These are phyloP conservation scores for Phytopythium chamaehyphon DNA, from an alignment of 352 stramenopile genomes.

Conservation along the genomic window DNA sequence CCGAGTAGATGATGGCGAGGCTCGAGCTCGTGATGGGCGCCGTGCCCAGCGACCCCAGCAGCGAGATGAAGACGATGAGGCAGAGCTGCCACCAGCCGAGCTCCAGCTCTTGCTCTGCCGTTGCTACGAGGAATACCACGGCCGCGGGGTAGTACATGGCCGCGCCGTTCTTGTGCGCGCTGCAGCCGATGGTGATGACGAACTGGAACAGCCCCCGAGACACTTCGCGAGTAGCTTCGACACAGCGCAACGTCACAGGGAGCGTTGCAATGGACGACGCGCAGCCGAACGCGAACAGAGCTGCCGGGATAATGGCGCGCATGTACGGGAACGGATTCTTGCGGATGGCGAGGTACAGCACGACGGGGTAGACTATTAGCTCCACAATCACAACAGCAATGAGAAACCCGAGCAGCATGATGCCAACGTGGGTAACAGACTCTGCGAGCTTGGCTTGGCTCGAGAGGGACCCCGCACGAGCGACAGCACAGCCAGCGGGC, in stretches of 20 bases:
- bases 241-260: conserved; percentile 60
- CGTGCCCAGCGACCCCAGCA: conserved; percentile 55
- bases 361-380: conserved; percentile 46
- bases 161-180: conserved; percentile 73
- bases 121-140: conserved; percentile 66
- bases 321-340: conserved; percentile 61
- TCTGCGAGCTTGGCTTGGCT: conserved; percentile 38
- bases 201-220: conserved; percentile 56
- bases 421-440: conserved; percentile 42
- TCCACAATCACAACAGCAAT: conserved; percentile 43
- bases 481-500: conserved; percentile 58
- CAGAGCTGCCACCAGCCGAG: conserved; percentile 44
- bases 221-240: conserved; percentile 55
- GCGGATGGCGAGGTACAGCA: conserved; percentile 36
- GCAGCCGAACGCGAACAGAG: conserved; percentile 63
- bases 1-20: conserved; percentile 72
- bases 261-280: conserved; percentile 66
- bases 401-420: conserved; percentile 54
- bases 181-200: conserved; percentile 66
- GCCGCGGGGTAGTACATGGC: conserved; percentile 69
- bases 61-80: conserved; percentile 56
- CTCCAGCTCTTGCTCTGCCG: conserved; percentile 26
- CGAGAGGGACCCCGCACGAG: conserved; percentile 62
- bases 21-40: conserved; percentile 66
- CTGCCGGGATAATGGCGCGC: conserved; percentile 52